Conservation (phyloP, 2,329 filamentous ascomycete genomes). For the Aspergillus tubingensis region DNA sequence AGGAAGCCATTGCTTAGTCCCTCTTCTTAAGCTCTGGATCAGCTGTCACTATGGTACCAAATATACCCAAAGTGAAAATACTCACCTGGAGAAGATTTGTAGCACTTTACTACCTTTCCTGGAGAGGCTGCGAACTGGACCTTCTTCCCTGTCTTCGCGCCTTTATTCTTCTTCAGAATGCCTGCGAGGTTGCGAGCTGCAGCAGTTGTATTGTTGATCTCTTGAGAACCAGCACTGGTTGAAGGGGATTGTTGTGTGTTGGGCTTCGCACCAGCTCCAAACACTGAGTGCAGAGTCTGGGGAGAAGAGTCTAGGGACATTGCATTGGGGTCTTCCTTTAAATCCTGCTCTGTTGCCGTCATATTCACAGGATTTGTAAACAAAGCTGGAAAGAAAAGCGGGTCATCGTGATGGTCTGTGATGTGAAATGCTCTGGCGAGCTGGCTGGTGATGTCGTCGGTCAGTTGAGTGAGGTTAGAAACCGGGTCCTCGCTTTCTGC, state of each 20-base stretch:
- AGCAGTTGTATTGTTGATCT: neutral
- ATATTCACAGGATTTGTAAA: neutral
- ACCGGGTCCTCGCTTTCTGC: neutral
- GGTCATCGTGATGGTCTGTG: constrained; percentile 6
- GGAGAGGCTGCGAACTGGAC: neutral
- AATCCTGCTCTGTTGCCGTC: neutral
- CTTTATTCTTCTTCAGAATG: neutral
- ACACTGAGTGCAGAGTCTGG: neutral
- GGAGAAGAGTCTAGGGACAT: neutral
- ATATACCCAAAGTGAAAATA: neutral
- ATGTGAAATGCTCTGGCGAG: constrained; percentile 9
- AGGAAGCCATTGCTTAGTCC: neutral
- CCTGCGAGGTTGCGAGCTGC: neutral
- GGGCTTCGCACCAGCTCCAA: neutral
- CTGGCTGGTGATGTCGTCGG: constrained; percentile 8
- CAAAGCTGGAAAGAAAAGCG: neutral
- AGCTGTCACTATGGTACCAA: neutral
- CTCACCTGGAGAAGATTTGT: neutral
- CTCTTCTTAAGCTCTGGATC: neutral
- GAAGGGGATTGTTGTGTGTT: neutral
- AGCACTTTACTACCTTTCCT: neutral
- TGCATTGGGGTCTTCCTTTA: neutral
- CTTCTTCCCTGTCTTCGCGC: neutral
- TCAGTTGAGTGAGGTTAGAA: neutral
- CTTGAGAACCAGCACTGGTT: neutral